phyloP scores from a whole-genome alignment of 306 rosid species.

The Gynostemma pentaphyllum region DNA sequence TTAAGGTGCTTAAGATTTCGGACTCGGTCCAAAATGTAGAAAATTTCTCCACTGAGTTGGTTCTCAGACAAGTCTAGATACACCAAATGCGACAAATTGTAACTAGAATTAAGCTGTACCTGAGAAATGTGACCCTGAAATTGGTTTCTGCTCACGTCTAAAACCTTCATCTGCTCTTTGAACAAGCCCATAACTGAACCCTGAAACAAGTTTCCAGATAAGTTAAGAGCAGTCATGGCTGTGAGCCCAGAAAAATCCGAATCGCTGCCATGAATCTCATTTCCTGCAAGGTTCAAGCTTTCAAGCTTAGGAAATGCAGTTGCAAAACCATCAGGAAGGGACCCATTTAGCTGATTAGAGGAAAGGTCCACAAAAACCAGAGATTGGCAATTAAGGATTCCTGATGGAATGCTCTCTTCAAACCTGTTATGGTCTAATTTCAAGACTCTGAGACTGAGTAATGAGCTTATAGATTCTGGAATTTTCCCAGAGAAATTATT shows the following conservation, averaged over 20 bases:
- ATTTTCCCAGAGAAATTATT: conserved; percentile 64
- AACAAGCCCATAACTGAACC: conserved; percentile 66
- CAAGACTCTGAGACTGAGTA: conserved; percentile 37
- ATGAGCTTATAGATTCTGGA: conserved; percentile 59
- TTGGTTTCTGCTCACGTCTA: conserved; percentile 83
- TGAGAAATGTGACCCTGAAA: conserved; percentile 72
- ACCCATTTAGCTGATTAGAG: conserved; percentile 56
- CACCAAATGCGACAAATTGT: conserved; percentile 62
- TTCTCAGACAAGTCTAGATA: conserved; percentile 87
- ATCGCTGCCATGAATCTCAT: conserved; percentile 40
- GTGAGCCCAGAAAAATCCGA: conserved; percentile 49
- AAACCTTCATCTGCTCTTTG: conserved; percentile 47
- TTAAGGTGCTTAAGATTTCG: conserved; percentile 59
- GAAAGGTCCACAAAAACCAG: conserved; percentile 67
- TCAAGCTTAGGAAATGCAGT: conserved; percentile 67
- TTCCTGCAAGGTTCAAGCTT: conserved; percentile 68
- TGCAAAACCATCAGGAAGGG: conserved; percentile 76
- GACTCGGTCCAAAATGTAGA: conserved; percentile 37
- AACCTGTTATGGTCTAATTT: conserved; percentile 59
- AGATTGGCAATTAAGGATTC: conserved; percentile 51
- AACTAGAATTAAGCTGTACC: conserved; percentile 52
- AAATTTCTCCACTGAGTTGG: conserved; percentile 61
- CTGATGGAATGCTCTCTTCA: conserved; percentile 43
- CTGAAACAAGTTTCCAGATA: conserved; percentile 67
- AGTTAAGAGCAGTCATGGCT: conserved; percentile 51